Evolutionary conservation across 371 early-diverging fungal genomes (phyloP).

Genomic region (Encephalitozoon intestinalis): DNA sequence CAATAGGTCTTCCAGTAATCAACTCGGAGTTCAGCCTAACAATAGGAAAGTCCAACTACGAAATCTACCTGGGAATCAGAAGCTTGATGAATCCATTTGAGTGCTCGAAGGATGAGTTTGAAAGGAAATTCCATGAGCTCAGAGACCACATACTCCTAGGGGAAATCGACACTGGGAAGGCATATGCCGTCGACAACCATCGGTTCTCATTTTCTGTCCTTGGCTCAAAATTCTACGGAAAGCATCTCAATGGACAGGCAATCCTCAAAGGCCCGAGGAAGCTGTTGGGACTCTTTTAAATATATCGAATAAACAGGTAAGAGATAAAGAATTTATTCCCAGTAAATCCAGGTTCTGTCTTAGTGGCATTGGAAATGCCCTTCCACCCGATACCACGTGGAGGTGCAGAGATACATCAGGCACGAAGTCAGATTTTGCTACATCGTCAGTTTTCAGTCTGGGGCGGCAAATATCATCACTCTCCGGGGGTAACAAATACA

Average conservation of each 20-base stretch:
- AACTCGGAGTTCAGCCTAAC: slow-evolving; percentile 7
- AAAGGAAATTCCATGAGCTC: neutral
- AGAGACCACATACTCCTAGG: neutral
- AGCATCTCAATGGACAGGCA: neutral
- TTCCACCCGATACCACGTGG: slow-evolving; percentile 7
- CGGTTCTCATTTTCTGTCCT: neutral
- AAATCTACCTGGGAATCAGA: neutral
- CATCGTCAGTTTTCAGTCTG: slow-evolving; percentile 32
- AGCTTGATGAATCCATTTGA: neutral
- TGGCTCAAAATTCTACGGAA: slow-evolving; percentile 1
- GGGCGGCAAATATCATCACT: slow-evolving; percentile 39
- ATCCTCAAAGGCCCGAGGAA: neutral
- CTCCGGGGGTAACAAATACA: slow-evolving; percentile 12
- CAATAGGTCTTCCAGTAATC: neutral
- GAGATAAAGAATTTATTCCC: neutral
- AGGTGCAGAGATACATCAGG: neutral
- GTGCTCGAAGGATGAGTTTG: slow-evolving; percentile 1
- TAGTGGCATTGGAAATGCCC: neutral
- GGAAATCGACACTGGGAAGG: neutral
- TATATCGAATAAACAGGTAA: neutral
- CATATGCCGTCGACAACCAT: neutral
- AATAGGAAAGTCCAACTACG: slow-evolving; percentile 1
- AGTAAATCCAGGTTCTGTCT: neutral
- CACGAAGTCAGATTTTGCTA: slow-evolving; percentile 31
- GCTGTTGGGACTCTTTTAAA: neutral